A percentile compares a stretch with the other conserved stretches of the same genome.
phyloP scores from a whole-genome alignment of 805 yeast genomes.

The Yamadazyma takamatsuzukensis region DNA sequence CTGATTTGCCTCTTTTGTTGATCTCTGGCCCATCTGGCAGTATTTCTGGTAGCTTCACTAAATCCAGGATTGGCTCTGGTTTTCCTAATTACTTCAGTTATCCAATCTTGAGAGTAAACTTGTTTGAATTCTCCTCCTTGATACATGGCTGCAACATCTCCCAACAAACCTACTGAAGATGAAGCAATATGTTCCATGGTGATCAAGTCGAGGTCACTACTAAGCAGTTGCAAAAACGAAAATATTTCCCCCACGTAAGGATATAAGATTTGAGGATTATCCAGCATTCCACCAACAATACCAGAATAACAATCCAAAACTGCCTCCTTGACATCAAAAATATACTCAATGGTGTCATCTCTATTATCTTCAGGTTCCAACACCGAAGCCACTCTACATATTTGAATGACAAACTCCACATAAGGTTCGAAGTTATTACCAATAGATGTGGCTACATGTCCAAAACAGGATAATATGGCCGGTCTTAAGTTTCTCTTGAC shows the following conservation, averaged over 20 bases:
- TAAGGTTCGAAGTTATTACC: conserved; percentile 76
- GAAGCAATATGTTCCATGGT: conserved; percentile 70
- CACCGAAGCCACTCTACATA: conserved; percentile 65
- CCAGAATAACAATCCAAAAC: conserved; percentile 97
- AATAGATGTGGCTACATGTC: conserved; percentile 89
- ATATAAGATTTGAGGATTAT: conserved; percentile 58
- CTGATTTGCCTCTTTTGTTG: conserved; percentile 71
- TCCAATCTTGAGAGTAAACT: conserved; percentile 72
- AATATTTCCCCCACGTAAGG: conserved; percentile 70
- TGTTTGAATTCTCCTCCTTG: conserved; percentile 71
- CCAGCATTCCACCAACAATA: conserved; percentile 83
- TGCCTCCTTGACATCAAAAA: conserved; percentile 70
- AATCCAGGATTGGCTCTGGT: conserved; percentile 64
- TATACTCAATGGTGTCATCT: conserved; percentile 74
- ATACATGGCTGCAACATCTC: conserved; percentile 87
- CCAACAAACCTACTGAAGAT: conserved; percentile 84
- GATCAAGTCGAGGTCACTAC: conserved; percentile 56
- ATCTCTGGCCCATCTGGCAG: conserved; percentile 98
- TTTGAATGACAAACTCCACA: conserved; percentile 71
- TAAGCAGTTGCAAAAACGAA: conserved; percentile 58
- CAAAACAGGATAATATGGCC: conserved; percentile 85
- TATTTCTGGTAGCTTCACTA: conserved; percentile 68
- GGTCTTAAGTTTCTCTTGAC: conserved; percentile 84
- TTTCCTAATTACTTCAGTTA: conserved; percentile 68
- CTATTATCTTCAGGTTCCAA: conserved; percentile 64